Evolutionary conservation across 2,329 filamentous ascomycete genomes (phyloP).

Genomic region (Claviceps sp.): DNA sequence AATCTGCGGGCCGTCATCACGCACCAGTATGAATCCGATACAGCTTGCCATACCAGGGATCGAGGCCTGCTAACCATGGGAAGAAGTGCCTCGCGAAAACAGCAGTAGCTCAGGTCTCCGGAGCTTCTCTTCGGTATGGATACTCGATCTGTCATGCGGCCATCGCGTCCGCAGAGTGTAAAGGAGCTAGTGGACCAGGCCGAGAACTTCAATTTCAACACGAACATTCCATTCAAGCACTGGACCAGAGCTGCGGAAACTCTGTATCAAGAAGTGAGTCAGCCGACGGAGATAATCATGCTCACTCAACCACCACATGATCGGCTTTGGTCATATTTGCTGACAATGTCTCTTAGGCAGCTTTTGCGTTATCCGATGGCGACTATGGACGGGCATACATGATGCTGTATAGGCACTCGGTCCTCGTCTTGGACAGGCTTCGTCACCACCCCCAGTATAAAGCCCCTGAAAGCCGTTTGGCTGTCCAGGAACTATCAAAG

Average conservation of each 20-base stretch:
- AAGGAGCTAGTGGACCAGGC: constrained; percentile 68
- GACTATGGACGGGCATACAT: constrained; percentile 84
- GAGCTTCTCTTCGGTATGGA: constrained; percentile 13
- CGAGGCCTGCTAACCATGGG: neutral
- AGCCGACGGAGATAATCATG: neutral
- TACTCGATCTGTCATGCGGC: constrained; percentile 18
- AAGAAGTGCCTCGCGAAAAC: neutral
- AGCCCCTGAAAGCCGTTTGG: constrained; percentile 48
- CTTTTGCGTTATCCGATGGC: constrained; percentile 72
- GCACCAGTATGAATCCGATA: constrained; percentile 1
- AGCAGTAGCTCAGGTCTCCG: neutral
- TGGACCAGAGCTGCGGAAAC: constrained; percentile 74
- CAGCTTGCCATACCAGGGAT: neutral
- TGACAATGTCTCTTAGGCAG: constrained; percentile 43
- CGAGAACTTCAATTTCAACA: constrained; percentile 69
- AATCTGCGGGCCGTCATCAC: neutral
- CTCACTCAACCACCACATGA: neutral
- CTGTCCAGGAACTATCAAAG: constrained; percentile 39
- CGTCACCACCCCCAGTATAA: constrained; percentile 63
- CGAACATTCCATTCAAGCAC: constrained; percentile 59
- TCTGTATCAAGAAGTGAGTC: constrained; percentile 64
- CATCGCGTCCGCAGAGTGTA: constrained; percentile 48
- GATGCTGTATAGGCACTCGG: constrained; percentile 78
- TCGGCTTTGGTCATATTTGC: neutral
- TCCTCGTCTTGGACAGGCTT: constrained; percentile 67